Conservation (phyloP, 2,329 filamentous ascomycete species). For the Exophiala alcalophila region DNA sequence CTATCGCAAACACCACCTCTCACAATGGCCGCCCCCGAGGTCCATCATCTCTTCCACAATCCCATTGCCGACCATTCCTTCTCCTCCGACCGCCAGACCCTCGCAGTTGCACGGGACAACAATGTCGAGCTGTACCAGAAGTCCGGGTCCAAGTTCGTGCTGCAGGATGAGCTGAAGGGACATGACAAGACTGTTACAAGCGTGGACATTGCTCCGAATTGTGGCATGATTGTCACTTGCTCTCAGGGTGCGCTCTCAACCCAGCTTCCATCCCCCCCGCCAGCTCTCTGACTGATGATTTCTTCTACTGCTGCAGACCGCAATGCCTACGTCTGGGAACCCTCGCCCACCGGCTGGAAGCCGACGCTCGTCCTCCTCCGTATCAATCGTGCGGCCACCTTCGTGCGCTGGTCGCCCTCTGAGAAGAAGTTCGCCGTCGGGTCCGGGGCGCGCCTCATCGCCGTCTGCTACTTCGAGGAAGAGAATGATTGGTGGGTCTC, state of each 20-base stretch:
- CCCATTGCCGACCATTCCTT: constrained; percentile 98
- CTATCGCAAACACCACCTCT: constrained; percentile 57
- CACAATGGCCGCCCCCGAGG: constrained; percentile 79
- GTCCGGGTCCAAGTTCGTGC: constrained; percentile 69
- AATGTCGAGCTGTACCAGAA: constrained; percentile 82
- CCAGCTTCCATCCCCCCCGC: not conserved
- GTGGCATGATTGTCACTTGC: constrained; percentile 93
- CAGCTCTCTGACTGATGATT: constrained; percentile 11
- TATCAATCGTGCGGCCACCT: constrained; percentile 94
- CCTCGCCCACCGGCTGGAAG: constrained; percentile 88
- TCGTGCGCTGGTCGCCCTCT: constrained; percentile 93
- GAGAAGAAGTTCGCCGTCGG: constrained; percentile 98
- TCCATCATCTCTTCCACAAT: constrained; percentile 94
- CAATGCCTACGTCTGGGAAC: constrained; percentile 97
- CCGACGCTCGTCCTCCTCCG: constrained; percentile 94
- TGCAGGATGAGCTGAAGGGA: constrained; percentile 89
- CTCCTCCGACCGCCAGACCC: constrained; percentile 80
- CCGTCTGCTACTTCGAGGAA: constrained; percentile 97
- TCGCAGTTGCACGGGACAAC: constrained; percentile 89
- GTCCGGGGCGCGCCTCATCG: constrained; percentile 90
- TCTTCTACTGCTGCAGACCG: constrained; percentile 60
- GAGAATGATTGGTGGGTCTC: constrained; percentile 99
- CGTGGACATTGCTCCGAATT: constrained; percentile 88
- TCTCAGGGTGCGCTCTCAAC: constrained; percentile 75
- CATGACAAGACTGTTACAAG: constrained; percentile 97